Conservation (phyloP, 129 eudicot genomes). For the Cynara cardunculus region DNA sequence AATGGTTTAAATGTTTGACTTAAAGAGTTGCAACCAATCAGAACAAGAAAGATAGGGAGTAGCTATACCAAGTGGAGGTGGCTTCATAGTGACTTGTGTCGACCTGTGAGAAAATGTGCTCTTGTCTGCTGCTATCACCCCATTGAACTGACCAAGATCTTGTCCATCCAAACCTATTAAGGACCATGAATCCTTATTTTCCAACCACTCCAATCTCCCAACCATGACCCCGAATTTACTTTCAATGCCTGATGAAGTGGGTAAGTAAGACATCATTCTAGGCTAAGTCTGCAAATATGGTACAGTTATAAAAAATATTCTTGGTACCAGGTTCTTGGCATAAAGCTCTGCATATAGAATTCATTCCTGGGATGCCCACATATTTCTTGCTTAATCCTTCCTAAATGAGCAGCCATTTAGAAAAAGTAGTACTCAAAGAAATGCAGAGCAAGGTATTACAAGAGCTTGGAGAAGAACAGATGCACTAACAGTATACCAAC, state of each 20-base stretch:
- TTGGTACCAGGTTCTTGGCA: slow-evolving; percentile 67
- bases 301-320: background rate
- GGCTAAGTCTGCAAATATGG: background rate
- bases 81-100: slow-evolving; percentile 54
- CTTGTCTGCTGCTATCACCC: slow-evolving; percentile 89
- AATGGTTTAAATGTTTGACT: background rate
- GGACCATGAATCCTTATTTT: slow-evolving; percentile 62
- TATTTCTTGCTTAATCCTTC: slow-evolving; percentile 69
- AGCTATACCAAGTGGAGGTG: slow-evolving; percentile 74
- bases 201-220: slow-evolving; percentile 79
- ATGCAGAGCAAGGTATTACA: background rate
- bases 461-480: background rate
- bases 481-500: background rate
- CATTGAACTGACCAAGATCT: slow-evolving; percentile 69
- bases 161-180: slow-evolving; percentile 62
- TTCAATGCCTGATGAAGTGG: slow-evolving; percentile 60
- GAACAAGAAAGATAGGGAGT: background rate
- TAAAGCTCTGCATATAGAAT: slow-evolving; percentile 84
- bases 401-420: slow-evolving; percentile 40
- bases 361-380: slow-evolving; percentile 95
- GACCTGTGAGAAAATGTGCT: slow-evolving; percentile 62
- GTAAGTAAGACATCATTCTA: background rate
- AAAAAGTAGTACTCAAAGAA: slow-evolving; percentile 14
- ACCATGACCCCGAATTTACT: slow-evolving; percentile 70
- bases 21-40: background rate